Percentiles rank a stretch among this genome's conserved stretches.
Evolutionary conservation across 305 asterid species (phyloP).

Genomic region (Caryopteris hybrid): DNA sequence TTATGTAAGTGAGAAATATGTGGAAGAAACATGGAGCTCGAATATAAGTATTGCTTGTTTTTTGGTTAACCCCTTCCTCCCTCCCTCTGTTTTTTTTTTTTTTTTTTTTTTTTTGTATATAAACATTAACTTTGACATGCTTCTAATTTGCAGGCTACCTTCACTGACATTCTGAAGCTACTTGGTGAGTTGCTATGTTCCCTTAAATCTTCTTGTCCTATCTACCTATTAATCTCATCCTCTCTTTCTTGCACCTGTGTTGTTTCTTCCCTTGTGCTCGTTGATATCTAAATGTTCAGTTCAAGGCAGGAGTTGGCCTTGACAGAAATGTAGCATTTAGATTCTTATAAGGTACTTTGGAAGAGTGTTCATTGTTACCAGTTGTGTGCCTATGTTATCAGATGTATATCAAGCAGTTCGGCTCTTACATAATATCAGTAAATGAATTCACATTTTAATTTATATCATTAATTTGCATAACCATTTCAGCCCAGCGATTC

Average conservation of each 20-base stretch:
- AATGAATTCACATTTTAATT: background rate
- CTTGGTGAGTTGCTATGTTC: conserved; percentile 48
- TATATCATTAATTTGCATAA: background rate
- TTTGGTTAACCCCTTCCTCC: background rate
- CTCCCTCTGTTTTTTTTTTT: too few relatives aligned
- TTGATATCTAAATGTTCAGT: background rate
- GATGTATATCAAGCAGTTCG: too few relatives aligned
- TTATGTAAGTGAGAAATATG: background rate
- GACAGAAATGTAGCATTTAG: background rate
- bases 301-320: background rate
- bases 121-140: background rate
- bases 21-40: background rate
- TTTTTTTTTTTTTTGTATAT: too few relatives aligned
- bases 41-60: background rate
- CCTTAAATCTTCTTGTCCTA: background rate
- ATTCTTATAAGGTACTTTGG: background rate
- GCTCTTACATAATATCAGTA: background rate
- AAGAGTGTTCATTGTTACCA: background rate
- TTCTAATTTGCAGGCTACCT: conserved; percentile 70
- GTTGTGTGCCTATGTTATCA: too few relatives aligned
- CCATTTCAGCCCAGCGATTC: conserved; percentile 48
- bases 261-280: background rate
- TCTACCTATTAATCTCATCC: background rate
- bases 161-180: conserved; percentile 85
- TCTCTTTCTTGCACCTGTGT: background rate